phyloP scores from a whole-genome alignment of 2,329 filamentous ascomycete species.

The Penicillium fuscoglaucum region DNA sequence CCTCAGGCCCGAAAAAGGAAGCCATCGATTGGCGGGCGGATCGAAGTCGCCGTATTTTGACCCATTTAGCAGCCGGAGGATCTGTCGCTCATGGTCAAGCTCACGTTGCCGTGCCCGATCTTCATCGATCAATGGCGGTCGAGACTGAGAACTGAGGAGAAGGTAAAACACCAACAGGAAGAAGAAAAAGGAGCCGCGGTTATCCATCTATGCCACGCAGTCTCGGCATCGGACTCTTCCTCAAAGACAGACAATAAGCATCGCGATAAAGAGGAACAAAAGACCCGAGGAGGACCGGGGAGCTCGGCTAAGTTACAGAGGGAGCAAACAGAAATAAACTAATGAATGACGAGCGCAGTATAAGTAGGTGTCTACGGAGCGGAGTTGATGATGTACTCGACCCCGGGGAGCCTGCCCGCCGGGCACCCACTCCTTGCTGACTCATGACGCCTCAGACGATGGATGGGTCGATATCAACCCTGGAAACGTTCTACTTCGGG shows the following conservation, averaged over 20 bases:
- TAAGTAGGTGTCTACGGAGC: conserved; percentile 5
- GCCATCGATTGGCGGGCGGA: conserved; percentile 47
- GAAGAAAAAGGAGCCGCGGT: conserved; percentile 51
- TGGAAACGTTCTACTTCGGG: conserved; percentile 7
- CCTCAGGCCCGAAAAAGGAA: conserved; percentile 77
- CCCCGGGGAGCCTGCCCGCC: conserved; percentile 16
- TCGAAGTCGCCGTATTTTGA: conserved; percentile 56
- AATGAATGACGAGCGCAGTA: conserved; percentile 30
- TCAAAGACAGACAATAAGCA: conserved; percentile 27
- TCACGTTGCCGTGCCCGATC: conserved; percentile 50
- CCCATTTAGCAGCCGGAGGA: conserved; percentile 52
- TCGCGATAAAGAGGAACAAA: conserved; percentile 21
- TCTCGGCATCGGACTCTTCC: conserved; percentile 28
- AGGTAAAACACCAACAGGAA: conserved; percentile 56
- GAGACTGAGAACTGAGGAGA: conserved; percentile 52
- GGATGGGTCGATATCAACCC: conserved; percentile 7
- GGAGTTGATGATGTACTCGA: conserved; percentile 30
- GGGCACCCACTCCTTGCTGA: conserved; percentile 24
- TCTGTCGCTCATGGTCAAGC: conserved; percentile 52
- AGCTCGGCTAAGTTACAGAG: conserved; percentile 9
- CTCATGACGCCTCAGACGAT: conserved; percentile 16
- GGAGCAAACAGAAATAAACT: not conserved
- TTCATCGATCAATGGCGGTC: conserved; percentile 41
- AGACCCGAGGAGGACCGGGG: not conserved
- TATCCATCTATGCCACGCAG: conserved; percentile 45